phyloP scores from a whole-genome alignment of 2,329 filamentous ascomycete species.

The Fusarium bulbicola region DNA sequence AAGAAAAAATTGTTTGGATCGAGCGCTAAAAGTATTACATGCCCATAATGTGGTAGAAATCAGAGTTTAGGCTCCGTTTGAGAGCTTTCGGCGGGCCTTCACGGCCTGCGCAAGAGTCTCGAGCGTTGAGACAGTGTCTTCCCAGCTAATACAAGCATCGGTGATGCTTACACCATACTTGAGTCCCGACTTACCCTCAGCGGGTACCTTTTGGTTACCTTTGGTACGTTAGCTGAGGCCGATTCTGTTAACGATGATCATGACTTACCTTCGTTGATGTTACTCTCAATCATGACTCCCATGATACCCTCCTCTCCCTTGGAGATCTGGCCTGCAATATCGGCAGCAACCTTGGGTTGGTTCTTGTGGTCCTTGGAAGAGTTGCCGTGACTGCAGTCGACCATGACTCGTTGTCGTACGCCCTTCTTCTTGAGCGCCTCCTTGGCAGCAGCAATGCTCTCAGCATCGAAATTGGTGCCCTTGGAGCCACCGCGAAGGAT shows the following conservation, averaged over 20 bases:
- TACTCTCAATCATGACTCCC: conserved; percentile 99
- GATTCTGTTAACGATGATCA: not conserved
- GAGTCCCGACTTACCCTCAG: conserved; percentile 83
- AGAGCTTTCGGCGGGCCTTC: conserved; percentile 60
- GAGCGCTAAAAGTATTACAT: not conserved
- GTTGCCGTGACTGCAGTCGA: conserved; percentile 98
- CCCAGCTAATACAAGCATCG: conserved; percentile 95
- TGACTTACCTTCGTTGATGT: conserved; percentile 87
- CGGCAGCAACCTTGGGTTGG: conserved; percentile 90
- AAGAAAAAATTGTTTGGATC: not conserved
- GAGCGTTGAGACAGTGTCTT: conserved; percentile 84
- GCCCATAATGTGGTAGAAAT: not conserved
- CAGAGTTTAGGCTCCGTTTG: conserved; percentile 32
- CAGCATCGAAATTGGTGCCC: conserved; percentile 92
- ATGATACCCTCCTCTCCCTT: conserved; percentile 87
- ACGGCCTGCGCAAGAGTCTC: conserved; percentile 83
- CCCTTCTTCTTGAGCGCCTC: conserved; percentile 78
- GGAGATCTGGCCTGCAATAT: conserved; percentile 83
- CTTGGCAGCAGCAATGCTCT: conserved; percentile 86
- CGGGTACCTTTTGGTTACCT: conserved; percentile 89
- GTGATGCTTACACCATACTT: conserved; percentile 97
- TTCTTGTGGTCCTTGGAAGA: conserved; percentile 96
- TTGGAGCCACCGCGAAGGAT: conserved; percentile 92
- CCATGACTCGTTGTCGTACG: conserved; percentile 83
- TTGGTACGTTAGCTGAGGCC: conserved; percentile 39